phyloP scores from a whole-genome alignment of 768 basidiomycete genomes.

The Kwoniella dendrophila region DNA sequence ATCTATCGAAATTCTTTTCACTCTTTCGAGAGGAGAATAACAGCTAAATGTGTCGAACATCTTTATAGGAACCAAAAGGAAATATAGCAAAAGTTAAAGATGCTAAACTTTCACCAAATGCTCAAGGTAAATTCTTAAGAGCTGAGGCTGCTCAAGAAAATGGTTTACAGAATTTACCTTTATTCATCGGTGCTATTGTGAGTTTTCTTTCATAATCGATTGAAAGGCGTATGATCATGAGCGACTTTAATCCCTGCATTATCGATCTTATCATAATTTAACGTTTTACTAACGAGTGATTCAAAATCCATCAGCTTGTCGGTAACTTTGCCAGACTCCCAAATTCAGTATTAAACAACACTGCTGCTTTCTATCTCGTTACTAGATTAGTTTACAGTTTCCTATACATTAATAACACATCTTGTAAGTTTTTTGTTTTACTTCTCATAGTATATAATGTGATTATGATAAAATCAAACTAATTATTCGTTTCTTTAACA shows the following conservation, averaged over 20 bases:
- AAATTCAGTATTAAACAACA: constrained; percentile 36
- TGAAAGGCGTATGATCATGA: background rate
- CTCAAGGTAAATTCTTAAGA: constrained; percentile 26
- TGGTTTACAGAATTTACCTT: constrained; percentile 36
- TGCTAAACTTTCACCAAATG: constrained; percentile 33
- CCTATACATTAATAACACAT: constrained; percentile 45
- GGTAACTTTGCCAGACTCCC: constrained; percentile 43
- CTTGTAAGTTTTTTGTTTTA: constrained; percentile 25
- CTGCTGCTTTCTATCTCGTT: constrained; percentile 36
- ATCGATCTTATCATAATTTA: background rate
- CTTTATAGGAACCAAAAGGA: constrained; percentile 15
- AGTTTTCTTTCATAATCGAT: constrained; percentile 4
- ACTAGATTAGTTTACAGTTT: constrained; percentile 34
- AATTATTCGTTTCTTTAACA: too few species aligned
- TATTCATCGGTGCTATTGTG: constrained; percentile 43
- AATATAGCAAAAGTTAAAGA: constrained; percentile 29
- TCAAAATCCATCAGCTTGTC: constrained; percentile 26
- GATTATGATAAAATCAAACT: background rate
- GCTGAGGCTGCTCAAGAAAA: constrained; percentile 49
- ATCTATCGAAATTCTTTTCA: background rate
- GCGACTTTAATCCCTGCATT: background rate
- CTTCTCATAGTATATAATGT: too few species aligned
- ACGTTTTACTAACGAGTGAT: background rate
- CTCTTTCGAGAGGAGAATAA: background rate
- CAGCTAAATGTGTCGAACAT: background rate